Base-by-base conservation (phyloP, 768 basidiomycete genomes). In the Termitomyces sp. region DNA sequence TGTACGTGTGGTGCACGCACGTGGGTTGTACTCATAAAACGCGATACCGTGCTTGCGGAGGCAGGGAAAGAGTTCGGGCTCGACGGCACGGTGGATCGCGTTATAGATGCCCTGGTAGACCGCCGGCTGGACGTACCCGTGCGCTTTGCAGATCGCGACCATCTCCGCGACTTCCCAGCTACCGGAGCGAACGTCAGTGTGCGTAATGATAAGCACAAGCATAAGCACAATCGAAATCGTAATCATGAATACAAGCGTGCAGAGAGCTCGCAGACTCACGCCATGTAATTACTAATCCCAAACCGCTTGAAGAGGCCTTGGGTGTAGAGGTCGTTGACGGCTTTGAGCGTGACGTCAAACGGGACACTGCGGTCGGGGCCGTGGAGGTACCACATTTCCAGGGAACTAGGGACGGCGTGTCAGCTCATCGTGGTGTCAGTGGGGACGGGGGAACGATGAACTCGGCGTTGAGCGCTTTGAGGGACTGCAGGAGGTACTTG, bases 261-360 rank as follows among this genome's bases (percentile, higher is more conserved):
- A 30, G 7, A 30, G 6, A 18, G 5, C 16, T 20, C 32, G 14
- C 4, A 8, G 67, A 84, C 66, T 54, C 45, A 82, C 80, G 85
- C 75, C 6, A 80, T 73, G 56, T 73, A 86, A 66, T 86, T 86
- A 63, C 84, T 85, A 59, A 87, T 72, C 2, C 85, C 84, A 57
- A 86, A 81, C n/a, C 78, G 75, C 58, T 84, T 80, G 64, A 85
- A 85, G 47, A 77, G 74, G 0, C 85, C 85, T 59, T 84, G 77
- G 45, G 79, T 76, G 64, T 86, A 75, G 13, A 86, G 69, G 47
- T 80, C 77, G 47, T 86, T 74, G 3, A 85, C 72, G 14, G 77
- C 80, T 30, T 77, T 77, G 26, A 82, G 61, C 0, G 85, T 87
- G 7, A 80, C 75, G 61, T 82, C 80, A 54, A 80, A 85, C 0